These are phyloP conservation scores for Ophiostoma perfectum DNA, from an alignment of 2,329 filamentous ascomycete species.

Conservation along the genomic window DNA sequence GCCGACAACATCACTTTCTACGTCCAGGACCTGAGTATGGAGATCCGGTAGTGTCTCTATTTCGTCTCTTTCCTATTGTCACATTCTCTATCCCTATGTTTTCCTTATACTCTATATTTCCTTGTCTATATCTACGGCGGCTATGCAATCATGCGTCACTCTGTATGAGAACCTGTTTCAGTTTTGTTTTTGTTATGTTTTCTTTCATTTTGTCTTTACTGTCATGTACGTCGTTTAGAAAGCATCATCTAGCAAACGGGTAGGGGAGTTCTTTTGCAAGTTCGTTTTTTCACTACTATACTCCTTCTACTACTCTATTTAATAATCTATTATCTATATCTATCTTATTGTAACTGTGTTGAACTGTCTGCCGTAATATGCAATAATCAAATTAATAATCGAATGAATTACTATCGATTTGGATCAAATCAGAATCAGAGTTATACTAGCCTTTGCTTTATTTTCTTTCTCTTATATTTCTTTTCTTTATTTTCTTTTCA, in stretches of 20 bases:
- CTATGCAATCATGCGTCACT: neutral
- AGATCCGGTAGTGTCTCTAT: constrained; percentile 24
- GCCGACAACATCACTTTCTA: constrained; percentile 44
- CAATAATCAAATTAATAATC: neutral
- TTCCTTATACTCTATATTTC: neutral
- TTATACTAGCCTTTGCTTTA: too few species aligned
- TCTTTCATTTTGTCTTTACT: neutral
- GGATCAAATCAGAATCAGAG: too few species aligned
- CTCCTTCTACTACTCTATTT: neutral
- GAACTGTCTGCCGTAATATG: neutral
- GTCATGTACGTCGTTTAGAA: constrained; percentile 13
- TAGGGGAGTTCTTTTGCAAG: neutral
- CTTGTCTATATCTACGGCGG: constrained; percentile 6
- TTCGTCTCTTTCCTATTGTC: neutral
- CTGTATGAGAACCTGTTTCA: neutral
- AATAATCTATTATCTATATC: neutral
- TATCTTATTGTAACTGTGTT: neutral
- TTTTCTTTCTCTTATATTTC: too few species aligned
- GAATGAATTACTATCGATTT: too few species aligned
- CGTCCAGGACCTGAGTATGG: constrained; percentile 38
- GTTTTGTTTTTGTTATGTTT: neutral
- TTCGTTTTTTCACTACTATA: constrained; percentile 3
- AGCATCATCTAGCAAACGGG: constrained; percentile 13
- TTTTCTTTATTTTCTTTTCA: too few species aligned
- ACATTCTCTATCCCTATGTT: neutral